Conservation (phyloP, 345 rosid species). For the Laguncularia racemosa region DNA sequence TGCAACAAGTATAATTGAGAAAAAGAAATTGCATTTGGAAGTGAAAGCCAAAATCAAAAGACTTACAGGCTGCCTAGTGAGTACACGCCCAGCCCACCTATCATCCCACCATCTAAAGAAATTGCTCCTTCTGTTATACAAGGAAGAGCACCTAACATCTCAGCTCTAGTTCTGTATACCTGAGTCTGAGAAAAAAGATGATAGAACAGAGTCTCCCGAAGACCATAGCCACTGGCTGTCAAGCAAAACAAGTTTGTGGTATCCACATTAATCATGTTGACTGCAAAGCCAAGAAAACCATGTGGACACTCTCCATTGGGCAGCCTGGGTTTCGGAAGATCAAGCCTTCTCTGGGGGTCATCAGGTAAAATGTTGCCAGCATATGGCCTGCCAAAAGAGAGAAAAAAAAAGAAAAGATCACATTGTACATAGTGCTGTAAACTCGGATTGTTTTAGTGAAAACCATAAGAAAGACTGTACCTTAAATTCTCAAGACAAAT, state of each 20-base stretch:
- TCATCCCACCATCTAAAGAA: constrained; percentile 92
- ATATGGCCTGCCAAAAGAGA: constrained; percentile 53
- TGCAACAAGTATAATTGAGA: too few species aligned
- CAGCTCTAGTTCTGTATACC: constrained; percentile 67
- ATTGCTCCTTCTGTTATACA: constrained; percentile 80
- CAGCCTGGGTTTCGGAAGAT: constrained; percentile 70
- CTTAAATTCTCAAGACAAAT: constrained; percentile 76
- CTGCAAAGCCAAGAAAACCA: constrained; percentile 90
- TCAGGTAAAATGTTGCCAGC: constrained; percentile 59
- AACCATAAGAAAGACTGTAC: constrained; percentile 26
- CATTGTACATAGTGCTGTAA: too few species aligned
- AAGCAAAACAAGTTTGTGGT: constrained; percentile 41
- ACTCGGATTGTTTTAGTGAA: too few species aligned
- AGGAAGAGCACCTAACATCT: constrained; percentile 74
- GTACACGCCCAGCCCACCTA: constrained; percentile 55
- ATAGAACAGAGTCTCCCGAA: constrained; percentile 90
- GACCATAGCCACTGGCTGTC: constrained; percentile 62
- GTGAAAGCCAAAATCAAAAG: too few species aligned
- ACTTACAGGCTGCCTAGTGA: constrained; percentile 62
- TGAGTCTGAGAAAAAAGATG: constrained; percentile 65
- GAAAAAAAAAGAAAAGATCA: constrained; percentile 2
- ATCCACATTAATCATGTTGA: constrained; percentile 81
- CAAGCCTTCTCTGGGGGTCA: constrained; percentile 86
- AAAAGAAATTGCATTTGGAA: too few species aligned
- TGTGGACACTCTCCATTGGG: constrained; percentile 71